Base-by-base conservation (phyloP, 345 rosid species). In the Acer negundo region DNA sequence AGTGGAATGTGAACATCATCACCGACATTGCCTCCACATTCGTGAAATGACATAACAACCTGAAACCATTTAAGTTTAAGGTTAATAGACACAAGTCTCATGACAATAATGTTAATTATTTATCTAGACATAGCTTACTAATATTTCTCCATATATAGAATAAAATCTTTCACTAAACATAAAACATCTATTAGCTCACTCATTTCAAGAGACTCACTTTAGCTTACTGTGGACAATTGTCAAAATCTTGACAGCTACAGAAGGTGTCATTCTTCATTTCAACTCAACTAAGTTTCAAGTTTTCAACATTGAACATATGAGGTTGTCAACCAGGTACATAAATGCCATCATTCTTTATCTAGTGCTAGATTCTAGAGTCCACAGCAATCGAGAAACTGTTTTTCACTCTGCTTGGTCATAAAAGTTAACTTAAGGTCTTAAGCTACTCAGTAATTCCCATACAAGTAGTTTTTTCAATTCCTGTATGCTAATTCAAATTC, bases 31-130 rank as follows among this genome's bases (percentile, higher is more conserved):
- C 98, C 98, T 66, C 99, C 99, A 83, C 98, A 94, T 82, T 94
- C 97, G 66, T 96, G 97, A 81, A 96, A 94, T 20, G 99, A 96
- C 97, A 96, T 86, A 56, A 96, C 97, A 80, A 90, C 97, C 98
- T 96, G 88, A 56, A 47, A 58, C 69, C 74, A 82, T 56, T 61
- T 74, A 5, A 69, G 44, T 55, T 69, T 63, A 68, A 67, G 42
- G 61, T 44, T 31, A 22, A 49, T 23, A 40, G 19, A 22, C 20
- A 46, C 19, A 46, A 67, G 35, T 12, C 55, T 22, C 63, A 69
- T 79, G 62, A 47, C 49, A 55, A 49, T 17, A 62, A 35, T 61
- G 22, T 42, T 65, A 20, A 71, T 20, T 19, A 23, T 13, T 46
- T 31, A 49, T 1, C 40, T 73, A 42, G 55, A n/a, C n/a, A 51